phyloP scores from a whole-genome alignment of 148 eudicot species.

The Camellia lanceoleosa region DNA sequence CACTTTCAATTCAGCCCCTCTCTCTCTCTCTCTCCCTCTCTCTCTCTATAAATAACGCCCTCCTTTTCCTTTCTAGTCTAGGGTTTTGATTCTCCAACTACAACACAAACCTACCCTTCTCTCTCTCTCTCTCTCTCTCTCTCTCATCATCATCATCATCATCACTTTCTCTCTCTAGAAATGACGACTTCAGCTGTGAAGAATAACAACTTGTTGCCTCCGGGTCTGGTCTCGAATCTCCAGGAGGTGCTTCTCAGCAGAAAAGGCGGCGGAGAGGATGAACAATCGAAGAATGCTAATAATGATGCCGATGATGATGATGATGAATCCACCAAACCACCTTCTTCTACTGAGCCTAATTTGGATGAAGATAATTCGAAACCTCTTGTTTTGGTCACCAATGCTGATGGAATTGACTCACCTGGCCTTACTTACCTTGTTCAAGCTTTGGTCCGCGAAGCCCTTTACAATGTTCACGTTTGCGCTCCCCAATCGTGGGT shows the following conservation, averaged over 20 bases:
- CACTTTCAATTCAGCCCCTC: slow-evolving; percentile 18
- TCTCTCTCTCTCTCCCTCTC: too few species aligned
- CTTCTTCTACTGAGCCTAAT: slow-evolving; percentile 27
- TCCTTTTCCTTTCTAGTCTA: slow-evolving; percentile 18
- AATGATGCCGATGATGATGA: too few species aligned
- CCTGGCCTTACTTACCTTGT: slow-evolving; percentile 61
- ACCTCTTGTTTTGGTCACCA: slow-evolving; percentile 73
- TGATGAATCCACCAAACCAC: slow-evolving; percentile 29
- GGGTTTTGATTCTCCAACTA: slow-evolving; percentile 21
- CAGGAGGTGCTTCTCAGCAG: slow-evolving; percentile 48
- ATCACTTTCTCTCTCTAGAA: neutral
- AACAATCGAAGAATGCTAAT: neutral
- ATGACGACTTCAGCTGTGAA: slow-evolving; percentile 33
- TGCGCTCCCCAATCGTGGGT: slow-evolving; percentile 85
- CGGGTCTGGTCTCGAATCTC: slow-evolving; percentile 57
- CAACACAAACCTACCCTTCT: neutral
- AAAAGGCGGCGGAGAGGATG: slow-evolving; percentile 31
- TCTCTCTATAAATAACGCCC: neutral
- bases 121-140: neutral
- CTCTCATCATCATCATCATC: neutral
- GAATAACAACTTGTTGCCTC: slow-evolving; percentile 56
- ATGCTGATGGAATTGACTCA: slow-evolving; percentile 81
- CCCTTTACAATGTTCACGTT: slow-evolving; percentile 63
- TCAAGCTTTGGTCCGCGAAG: slow-evolving; percentile 61
- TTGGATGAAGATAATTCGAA: slow-evolving; percentile 35